phyloP scores from a whole-genome alignment of 345 rosid species.

The Populus pruinosa region DNA sequence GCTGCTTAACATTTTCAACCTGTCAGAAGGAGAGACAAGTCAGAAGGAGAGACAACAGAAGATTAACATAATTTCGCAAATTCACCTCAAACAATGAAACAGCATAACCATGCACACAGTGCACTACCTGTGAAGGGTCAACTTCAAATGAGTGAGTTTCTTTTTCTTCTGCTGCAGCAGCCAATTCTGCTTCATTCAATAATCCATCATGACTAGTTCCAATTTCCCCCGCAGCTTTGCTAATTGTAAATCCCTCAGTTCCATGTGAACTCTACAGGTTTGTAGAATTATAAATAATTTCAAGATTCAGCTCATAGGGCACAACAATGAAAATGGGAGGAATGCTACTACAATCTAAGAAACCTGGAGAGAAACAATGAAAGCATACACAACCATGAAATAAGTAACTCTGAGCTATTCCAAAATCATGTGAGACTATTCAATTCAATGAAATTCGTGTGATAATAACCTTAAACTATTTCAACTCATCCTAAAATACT shows the following conservation, averaged over 20 bases:
- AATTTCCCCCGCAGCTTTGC: conserved; percentile 75
- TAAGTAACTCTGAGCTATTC: too few relatives aligned
- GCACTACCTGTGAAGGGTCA: conserved; percentile 75
- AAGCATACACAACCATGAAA: not conserved
- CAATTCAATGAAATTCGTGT: not conserved
- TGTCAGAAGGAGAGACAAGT: conserved; percentile 16
- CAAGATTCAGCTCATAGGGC: not conserved
- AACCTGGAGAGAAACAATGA: not conserved
- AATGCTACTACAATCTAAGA: not conserved
- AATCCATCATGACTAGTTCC: conserved; percentile 59
- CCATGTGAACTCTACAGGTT: conserved; percentile 39
- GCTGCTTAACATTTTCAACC: conserved; percentile 98
- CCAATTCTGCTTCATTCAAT: conserved; percentile 81
- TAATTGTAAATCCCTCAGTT: conserved; percentile 59
- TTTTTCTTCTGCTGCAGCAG: conserved; percentile 90
- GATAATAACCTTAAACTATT: not conserved
- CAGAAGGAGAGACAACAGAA: not conserved
- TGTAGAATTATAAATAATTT: not conserved
- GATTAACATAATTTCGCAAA: not conserved
- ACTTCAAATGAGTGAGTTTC: conserved; percentile 90
- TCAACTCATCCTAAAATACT: not conserved
- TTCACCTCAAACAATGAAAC: not conserved
- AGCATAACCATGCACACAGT: not conserved
- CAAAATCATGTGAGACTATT: too few relatives aligned
- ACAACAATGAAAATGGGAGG: not conserved